These are phyloP conservation scores for Blastomyces parvus DNA, from an alignment of 2,329 filamentous ascomycete genomes.

Conservation along the genomic window DNA sequence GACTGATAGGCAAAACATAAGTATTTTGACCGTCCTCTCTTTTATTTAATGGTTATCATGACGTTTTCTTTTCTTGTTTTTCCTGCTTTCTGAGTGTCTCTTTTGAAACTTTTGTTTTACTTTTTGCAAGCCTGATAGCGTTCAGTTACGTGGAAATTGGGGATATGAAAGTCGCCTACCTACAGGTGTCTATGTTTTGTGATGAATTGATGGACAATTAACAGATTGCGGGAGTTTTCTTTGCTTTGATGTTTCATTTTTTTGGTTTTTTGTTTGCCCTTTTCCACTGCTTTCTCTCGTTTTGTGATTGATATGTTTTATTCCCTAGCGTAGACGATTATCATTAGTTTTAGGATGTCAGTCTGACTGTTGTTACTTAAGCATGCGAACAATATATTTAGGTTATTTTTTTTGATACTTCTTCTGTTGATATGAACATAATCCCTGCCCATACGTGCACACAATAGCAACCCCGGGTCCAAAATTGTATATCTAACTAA, in stretches of 20 bases:
- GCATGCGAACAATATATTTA: not conserved
- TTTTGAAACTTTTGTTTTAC: slow-evolving; percentile 1
- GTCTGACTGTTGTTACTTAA: not conserved
- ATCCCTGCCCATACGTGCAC: too few relatives aligned
- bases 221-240: slow-evolving; percentile 13
- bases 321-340: slow-evolving; percentile 4
- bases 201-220: not conserved
- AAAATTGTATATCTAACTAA: too few relatives aligned
- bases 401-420: not conserved
- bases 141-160: slow-evolving; percentile 6
- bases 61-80: slow-evolving; percentile 6
- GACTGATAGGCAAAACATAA: slow-evolving; percentile 3
- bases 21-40: not conserved
- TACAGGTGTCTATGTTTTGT: slow-evolving; percentile 3
- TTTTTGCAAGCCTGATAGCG: not conserved
- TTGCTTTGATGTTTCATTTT: slow-evolving; percentile 22
- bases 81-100: not conserved
- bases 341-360: not conserved
- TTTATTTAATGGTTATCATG: slow-evolving; percentile 3
- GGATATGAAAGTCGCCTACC: not conserved
- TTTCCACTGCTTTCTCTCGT: slow-evolving; percentile 2
- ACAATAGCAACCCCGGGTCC: too few relatives aligned
- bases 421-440: not conserved
- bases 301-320: not conserved
- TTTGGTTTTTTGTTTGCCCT: slow-evolving; percentile 3